Evolutionary conservation across 805 yeast species (phyloP).

Genomic region (Lipomyces japonicus): DNA sequence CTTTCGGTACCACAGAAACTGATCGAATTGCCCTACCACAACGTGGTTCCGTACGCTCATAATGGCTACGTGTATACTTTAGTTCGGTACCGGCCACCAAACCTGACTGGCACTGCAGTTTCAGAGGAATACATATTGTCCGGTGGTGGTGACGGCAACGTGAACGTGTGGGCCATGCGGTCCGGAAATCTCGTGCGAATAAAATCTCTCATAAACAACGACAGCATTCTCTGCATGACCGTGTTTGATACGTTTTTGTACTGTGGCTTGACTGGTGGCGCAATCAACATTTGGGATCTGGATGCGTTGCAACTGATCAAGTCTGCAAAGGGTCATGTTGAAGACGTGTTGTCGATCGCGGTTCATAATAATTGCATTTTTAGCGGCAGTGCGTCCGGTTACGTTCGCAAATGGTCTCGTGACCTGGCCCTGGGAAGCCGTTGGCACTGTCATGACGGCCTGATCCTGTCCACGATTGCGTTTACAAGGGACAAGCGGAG

Average conservation of each 20-base stretch:
- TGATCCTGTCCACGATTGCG: conserved; percentile 55
- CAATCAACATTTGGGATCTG: conserved; percentile 80
- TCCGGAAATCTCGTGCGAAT: conserved; percentile 10
- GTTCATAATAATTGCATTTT: conserved; percentile 56
- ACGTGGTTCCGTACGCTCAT: conserved; percentile 79
- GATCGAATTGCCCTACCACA: conserved; percentile 57
- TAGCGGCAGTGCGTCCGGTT: conserved; percentile 51
- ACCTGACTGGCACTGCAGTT: conserved; percentile 4
- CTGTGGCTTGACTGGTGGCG: conserved; percentile 75
- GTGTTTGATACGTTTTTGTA: conserved; percentile 65
- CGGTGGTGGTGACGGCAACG: conserved; percentile 89
- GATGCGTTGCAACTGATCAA: conserved; percentile 66
- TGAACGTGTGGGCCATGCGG: conserved; percentile 70
- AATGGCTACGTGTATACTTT: conserved; percentile 74
- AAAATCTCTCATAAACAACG: conserved; percentile 44
- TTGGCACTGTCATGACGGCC: conserved; percentile 55
- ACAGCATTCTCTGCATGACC: conserved; percentile 67
- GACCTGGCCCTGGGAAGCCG: conserved; percentile 44
- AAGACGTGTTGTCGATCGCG: conserved; percentile 54
- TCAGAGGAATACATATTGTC: conserved; percentile 47
- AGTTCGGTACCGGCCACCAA: conserved; percentile 10
- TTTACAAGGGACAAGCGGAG: conserved; percentile 43
- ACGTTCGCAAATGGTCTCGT: conserved; percentile 52
- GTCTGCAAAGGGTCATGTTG: conserved; percentile 40
- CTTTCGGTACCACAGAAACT: conserved; percentile 14